A percentile compares a stretch with the other conserved stretches of the same genome.
Conservation (phyloP, 2,329 filamentous ascomycete genomes). For the Exophiala xenobiotica region DNA sequence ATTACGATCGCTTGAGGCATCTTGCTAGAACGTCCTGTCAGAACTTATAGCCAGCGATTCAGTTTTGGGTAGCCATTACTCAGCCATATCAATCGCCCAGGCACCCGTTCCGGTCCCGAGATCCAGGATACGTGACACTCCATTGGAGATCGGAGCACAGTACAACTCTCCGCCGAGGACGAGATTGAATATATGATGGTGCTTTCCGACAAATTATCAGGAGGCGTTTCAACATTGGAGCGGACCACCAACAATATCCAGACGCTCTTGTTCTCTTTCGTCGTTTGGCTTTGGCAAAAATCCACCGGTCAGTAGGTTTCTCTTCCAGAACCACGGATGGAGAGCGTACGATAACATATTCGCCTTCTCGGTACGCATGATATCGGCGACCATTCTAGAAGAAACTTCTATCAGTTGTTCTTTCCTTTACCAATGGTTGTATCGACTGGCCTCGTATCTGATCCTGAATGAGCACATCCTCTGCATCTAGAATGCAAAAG, state of each 20-base stretch:
- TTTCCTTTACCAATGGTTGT: neutral
- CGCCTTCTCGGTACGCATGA: conserved; percentile 34
- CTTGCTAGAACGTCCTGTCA: neutral
- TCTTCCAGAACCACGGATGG: neutral
- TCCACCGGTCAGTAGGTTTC: neutral
- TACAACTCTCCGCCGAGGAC: conserved; percentile 38
- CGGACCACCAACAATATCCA: neutral
- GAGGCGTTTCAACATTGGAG: conserved; percentile 5
- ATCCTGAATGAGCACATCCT: too few species aligned
- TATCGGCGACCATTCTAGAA: conserved; percentile 43
- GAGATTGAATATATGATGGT: conserved; percentile 40
- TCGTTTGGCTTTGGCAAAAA: conserved; percentile 35
- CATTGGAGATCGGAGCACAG: conserved; percentile 38
- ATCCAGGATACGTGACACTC: conserved; percentile 35
- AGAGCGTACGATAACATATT: neutral
- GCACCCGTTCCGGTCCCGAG: conserved; percentile 38
- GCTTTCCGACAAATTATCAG: neutral
- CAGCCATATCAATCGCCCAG: conserved; percentile 42
- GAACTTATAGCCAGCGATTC: conserved; percentile 9
- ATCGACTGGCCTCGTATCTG: neutral
- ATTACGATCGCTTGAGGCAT: conserved; percentile 4
- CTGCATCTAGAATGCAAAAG: too few species aligned
- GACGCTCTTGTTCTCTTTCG: conserved; percentile 20
- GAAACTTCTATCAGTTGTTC: conserved; percentile 33
- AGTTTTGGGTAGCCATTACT: neutral